Evolutionary conservation across 108 stramenopile species (phyloP), one percentile per base, ranked within the genome.

Genomic region (Bacterosira constricta): DNA sequence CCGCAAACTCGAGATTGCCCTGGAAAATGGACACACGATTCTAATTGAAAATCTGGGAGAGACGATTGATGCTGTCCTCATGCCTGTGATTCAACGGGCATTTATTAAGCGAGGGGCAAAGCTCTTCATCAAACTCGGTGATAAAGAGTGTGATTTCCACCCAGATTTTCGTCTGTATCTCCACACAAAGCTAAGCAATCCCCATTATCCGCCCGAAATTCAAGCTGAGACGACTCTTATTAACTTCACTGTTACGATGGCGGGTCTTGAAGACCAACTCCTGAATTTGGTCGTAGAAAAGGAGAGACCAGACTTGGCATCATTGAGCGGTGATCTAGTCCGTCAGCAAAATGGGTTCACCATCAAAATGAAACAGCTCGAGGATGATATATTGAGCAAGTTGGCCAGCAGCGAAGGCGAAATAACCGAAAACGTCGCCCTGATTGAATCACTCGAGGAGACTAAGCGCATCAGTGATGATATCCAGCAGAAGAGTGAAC

Each of bases 171-270:
- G 84, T n/a, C 86, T 94, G 9, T 90, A 87, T 46, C 70, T 94
- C 37, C 93, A 94, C 74, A 92, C 91, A 3, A 91, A 90, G 66
- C 59, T 91, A 36, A 68, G 73, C 41, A 91, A 92, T 60, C 90
- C 93, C 31, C 89, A 89, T 45, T 92, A 88, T 75, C 93, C 91
- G 15, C 90, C 93, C 23, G 93, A 94, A 72, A 88, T 94, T 21
- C 91, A 91, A 75, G 89, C 93, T 9, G 91, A 90, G 66, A 83
- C 86, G 4, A 86, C 93, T 13, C 59, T 94, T 10, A 70, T 92
- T 52, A 94, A 94, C 73, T 94, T 94, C 62, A 92, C 90, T 1
- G 93, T 91, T 32, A 91, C 93, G 10, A 56, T 81, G 60, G 46
- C 38, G 17, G 93, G 93, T 0, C 76, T 94, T 51, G 88, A 90